Percentiles rank a stretch among this genome's conserved stretches.
phyloP scores from a whole-genome alignment of 495 filamentous ascomycete species.

The Lasiosphaeriaceae sp. region DNA sequence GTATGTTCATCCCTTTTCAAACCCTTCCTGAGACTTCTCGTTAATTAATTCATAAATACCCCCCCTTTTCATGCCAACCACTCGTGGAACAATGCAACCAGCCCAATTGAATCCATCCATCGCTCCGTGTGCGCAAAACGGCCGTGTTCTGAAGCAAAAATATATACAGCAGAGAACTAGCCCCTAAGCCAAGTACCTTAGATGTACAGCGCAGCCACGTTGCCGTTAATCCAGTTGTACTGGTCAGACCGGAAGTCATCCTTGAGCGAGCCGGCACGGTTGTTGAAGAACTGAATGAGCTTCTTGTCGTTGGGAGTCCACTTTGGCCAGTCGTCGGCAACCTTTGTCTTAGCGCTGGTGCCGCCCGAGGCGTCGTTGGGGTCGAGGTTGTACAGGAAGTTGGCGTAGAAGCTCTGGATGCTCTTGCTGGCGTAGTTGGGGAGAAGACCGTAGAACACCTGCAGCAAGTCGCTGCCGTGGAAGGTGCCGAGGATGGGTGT shows the following conservation, averaged over 20 bases:
- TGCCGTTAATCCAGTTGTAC: slow-evolving; percentile 45
- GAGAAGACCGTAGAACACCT: slow-evolving; percentile 59
- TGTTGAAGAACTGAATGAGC: slow-evolving; percentile 55
- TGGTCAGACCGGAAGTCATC: slow-evolving; percentile 57
- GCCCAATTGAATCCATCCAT: too few species aligned
- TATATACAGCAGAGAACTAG: background rate
- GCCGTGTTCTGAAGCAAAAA: background rate
- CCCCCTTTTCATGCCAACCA: too few species aligned
- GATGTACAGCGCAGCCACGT: slow-evolving; percentile 48
- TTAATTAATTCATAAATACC: too few species aligned
- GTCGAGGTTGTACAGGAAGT: slow-evolving; percentile 62
- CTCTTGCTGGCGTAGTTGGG: slow-evolving; percentile 58
- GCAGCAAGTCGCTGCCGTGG: slow-evolving; percentile 63
- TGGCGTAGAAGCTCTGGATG: slow-evolving; percentile 60
- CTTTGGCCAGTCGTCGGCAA: slow-evolving; percentile 55
- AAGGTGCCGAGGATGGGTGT: slow-evolving; percentile 69
- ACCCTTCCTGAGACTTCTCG: too few species aligned
- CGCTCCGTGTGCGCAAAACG: background rate
- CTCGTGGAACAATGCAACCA: too few species aligned
- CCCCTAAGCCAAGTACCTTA: slow-evolving; percentile 23
- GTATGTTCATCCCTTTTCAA: too few species aligned
- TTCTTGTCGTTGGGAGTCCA: slow-evolving; percentile 47
- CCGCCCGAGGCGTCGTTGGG: slow-evolving; percentile 51
- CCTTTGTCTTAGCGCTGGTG: slow-evolving; percentile 24
- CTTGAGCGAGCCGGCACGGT: slow-evolving; percentile 39